A percentile compares a stretch with the other conserved stretches of the same genome.
Evolutionary conservation across 257 asterid genomes (phyloP).

Genomic region (Petunia axillaris): DNA sequence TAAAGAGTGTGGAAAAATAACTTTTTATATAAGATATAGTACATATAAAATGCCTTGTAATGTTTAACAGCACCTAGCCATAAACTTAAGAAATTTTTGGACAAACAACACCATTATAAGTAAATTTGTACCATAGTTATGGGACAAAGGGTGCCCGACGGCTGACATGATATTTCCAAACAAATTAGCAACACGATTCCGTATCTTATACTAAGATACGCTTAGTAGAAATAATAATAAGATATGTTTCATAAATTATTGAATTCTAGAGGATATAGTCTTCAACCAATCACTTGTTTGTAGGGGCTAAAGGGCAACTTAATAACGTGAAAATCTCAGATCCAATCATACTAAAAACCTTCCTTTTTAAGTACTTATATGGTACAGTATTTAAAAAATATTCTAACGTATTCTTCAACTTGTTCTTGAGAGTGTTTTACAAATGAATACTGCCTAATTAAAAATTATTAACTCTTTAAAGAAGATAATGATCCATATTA

Average conservation of each 20-base stretch:
- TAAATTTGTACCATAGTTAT: too few species aligned
- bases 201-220: conserved; percentile 13
- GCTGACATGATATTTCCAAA: too few species aligned
- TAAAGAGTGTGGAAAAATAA: too few species aligned
- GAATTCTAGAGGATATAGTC: background rate
- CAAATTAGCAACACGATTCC: background rate
- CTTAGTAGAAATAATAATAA: background rate
- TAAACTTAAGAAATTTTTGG: too few species aligned
- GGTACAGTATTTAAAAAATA: background rate
- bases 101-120: too few species aligned
- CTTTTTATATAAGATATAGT: too few species aligned
- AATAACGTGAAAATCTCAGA: background rate
- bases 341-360: background rate
- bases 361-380: background rate
- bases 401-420: background rate
- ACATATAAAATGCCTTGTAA: too few species aligned
- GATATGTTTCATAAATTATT: background rate
- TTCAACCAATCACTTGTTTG: background rate
- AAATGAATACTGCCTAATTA: background rate
- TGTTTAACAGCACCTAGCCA: too few species aligned
- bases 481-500: background rate
- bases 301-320: background rate
- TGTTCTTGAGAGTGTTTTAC: background rate
- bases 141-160: too few species aligned
- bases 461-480: background rate